Evolutionary conservation across 176 grass and related monocot genomes (phyloP), one percentile per base, ranked within the genome.

Genomic region (Carex littledalei): DNA sequence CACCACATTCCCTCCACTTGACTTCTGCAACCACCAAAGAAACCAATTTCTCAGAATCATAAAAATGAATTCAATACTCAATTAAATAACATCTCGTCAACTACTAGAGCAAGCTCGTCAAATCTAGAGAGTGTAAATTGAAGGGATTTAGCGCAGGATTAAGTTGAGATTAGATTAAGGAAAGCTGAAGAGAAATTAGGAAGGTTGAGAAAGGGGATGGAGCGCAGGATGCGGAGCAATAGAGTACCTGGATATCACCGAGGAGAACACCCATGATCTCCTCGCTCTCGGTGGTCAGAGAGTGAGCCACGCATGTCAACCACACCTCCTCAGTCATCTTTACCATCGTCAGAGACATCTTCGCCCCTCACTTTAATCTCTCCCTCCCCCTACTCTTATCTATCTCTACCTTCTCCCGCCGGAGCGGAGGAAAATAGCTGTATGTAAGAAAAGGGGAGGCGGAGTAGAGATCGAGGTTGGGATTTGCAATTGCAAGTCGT

Each of bases 181-280:
- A 69, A 31, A 80, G 5, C 10, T 80, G 1, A 31, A 34, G 11
- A 62, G 9, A 63, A 41, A 12, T 10, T 2, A 81, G 3, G 31
- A 43, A 81, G 54, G 29, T 34, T 12, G 78, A 43, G 15, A 22
- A 54, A 78, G 39, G 41, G 53, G 39, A 49, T 32, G 2, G 26
- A 66, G 3, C 63, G 9, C 62, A 31, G 21, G 64, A 16, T 13
- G 24, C 29, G 7, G 6, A 63, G 60, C 0, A 63, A n/a, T 21
- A 11, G 60, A 24, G 60, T 72, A 86, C 89, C 82, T 84, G 80
- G 91, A 94, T 85, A 68, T 99, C 91, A 37, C 96, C 96, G 87
- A 99, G 90, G 71, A 99, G 96, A 52, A 99, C 88, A 68, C 96
- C 96, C 93, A 99, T 94, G 88, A 99, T 84, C 93, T 99, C 96